Base-by-base conservation (phyloP, 2,329 filamentous ascomycete genomes). In the Penicillium sclerotigenum region DNA sequence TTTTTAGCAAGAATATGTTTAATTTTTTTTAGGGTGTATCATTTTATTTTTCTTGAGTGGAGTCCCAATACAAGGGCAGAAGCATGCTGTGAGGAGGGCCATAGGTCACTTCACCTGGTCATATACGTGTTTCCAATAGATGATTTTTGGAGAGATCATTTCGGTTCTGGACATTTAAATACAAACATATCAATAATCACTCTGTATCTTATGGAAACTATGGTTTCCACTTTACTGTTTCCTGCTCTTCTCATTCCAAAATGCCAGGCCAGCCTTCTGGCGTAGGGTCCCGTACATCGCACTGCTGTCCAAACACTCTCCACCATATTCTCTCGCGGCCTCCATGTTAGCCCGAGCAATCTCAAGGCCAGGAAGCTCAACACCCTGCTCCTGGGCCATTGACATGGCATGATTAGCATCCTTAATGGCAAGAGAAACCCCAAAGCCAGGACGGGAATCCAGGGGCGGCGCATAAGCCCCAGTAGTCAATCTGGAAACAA, bases 381-480 rank as follows among this genome's bases (percentile, higher is more conserved):
- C 69, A 4, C 64, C 62, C 13, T 66, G 62, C 11, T 71, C 65
- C 50, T 67, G 53, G 1, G 71, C 71, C 57, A 74, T 72, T 2
- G 62, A 50, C 52, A 71, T 61, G 1, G 72, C 72, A 54, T 74
- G 71, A 13, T 65, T 67, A 9, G 72, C 71, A 57, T 74, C 72
- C 50, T 74, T 74, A 56, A 74, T 74, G 16, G 72, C 69, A 18
- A 73, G 56, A 0, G 71, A 73, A 10, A 74, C 71, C 14, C 70
- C 69, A 33, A 74, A 74, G 9, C 72, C 72, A 28, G 72, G 72
- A 22, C 68, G 69, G 2, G 69, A 68, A 45, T 68, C 63, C 28
- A 73, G 57, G 1, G 72, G 65, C 0, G 75, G 77, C 10, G 71
- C 72, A 57, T 78, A 79, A 13, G 68, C 72, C 16, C 76, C 76